Conservation (phyloP, 371 early-diverging fungal genomes). For the Apophysomyces ossiformis region DNA sequence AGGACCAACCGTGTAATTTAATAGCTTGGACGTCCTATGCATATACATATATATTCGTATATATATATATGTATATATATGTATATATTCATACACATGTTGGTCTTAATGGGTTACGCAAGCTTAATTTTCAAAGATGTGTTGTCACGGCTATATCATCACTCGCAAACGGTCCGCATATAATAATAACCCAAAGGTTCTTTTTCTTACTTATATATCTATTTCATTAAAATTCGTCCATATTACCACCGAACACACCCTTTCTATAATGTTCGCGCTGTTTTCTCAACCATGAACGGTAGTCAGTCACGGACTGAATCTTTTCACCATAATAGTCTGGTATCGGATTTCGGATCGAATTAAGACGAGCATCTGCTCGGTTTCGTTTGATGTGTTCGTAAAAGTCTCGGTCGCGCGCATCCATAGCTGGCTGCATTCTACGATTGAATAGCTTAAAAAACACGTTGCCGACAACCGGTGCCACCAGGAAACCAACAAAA, state of each 20-base stretch:
- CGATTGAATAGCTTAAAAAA: slow-evolving; percentile 68
- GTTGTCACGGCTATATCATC: neutral
- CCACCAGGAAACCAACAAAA: slow-evolving; percentile 68
- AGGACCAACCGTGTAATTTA: slow-evolving; percentile 24
- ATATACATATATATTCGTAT: slow-evolving; percentile 13
- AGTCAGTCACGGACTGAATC: slow-evolving; percentile 80
- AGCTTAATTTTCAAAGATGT: neutral
- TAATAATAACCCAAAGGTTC: neutral
- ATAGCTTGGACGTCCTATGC: slow-evolving; percentile 14
- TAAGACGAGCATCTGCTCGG: slow-evolving; percentile 78
- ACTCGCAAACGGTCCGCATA: neutral
- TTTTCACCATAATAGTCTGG: slow-evolving; percentile 96
- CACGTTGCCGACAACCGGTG: slow-evolving; percentile 70
- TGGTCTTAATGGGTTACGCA: neutral
- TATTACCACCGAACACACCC: slow-evolving; percentile 65
- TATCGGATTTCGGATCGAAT: slow-evolving; percentile 79
- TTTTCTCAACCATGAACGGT: slow-evolving; percentile 89
- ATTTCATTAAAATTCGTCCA: slow-evolving; percentile 24
- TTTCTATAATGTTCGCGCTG: slow-evolving; percentile 84
- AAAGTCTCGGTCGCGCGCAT: slow-evolving; percentile 78
- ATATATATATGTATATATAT: neutral
- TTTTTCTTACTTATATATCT: slow-evolving; percentile 17
- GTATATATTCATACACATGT: neutral
- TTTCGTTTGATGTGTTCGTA: slow-evolving; percentile 79
- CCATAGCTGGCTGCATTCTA: slow-evolving; percentile 59